These are phyloP conservation scores for Globisporangium lucens DNA, from an alignment of 352 stramenopile genomes.

Conservation along the genomic window DNA sequence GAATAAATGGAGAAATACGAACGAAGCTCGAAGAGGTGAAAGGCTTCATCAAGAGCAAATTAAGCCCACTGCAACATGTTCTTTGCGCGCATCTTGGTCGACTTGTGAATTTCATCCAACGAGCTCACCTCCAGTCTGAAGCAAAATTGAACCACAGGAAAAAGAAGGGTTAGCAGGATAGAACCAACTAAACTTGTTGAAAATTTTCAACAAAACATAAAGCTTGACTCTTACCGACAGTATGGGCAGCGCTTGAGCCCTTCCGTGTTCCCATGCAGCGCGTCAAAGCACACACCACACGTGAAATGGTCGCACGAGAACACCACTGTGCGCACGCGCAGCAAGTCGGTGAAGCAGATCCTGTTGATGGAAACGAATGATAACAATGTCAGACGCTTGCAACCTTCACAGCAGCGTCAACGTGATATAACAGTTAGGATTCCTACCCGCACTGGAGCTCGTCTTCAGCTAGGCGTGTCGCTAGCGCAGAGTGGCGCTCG, in stretches of 20 bases:
- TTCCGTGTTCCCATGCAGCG: slow-evolving; percentile 41
- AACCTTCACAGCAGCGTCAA: neutral
- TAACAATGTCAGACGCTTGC: neutral
- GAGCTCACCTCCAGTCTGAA: slow-evolving; percentile 27
- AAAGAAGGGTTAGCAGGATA: no score
- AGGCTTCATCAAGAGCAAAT: neutral
- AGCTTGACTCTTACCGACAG: slow-evolving; percentile 31
- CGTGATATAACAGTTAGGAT: neutral
- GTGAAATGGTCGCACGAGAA: slow-evolving; percentile 70
- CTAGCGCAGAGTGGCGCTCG: slow-evolving; percentile 45
- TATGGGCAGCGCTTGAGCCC: slow-evolving; percentile 67
- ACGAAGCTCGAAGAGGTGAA: neutral
- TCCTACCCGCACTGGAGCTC: slow-evolving; percentile 57
- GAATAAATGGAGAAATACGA: neutral
- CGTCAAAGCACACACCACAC: slow-evolving; percentile 53
- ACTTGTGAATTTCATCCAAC: slow-evolving; percentile 46
- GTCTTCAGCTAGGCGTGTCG: slow-evolving; percentile 52
- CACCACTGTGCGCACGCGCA: slow-evolving; percentile 47
- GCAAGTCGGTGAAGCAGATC: slow-evolving; percentile 66
- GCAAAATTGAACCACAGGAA: neutral
- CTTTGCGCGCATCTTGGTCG: slow-evolving; percentile 43
- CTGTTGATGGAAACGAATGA: slow-evolving; percentile 15
- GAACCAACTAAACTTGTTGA: neutral
- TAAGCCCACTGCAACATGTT: slow-evolving; percentile 22
- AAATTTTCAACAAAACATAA: neutral